These are phyloP conservation scores for Aquilaria sinensis DNA, from an alignment of 345 rosid species.

Conservation along the genomic window DNA sequence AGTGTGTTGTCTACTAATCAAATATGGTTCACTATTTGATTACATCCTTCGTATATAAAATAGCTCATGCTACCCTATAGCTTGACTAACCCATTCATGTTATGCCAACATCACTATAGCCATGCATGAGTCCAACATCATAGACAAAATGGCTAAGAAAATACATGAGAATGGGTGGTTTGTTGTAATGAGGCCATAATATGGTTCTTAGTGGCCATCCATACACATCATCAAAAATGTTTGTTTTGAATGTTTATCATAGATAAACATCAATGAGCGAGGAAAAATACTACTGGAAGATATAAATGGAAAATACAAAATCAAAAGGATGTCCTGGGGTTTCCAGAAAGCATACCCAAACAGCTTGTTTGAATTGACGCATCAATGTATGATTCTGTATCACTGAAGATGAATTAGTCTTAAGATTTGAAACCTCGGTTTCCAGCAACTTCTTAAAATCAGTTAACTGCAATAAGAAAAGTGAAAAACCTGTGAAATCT, in stretches of 20 bases:
- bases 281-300: background rate
- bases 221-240: background rate
- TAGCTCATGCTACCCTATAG: too few relatives aligned
- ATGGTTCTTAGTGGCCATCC: background rate
- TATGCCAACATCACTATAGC: too few relatives aligned
- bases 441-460: slow-evolving; percentile 70
- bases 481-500: slow-evolving; percentile 5
- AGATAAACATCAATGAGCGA: background rate
- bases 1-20: too few relatives aligned
- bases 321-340: background rate
- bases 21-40: too few relatives aligned
- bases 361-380: slow-evolving; percentile 71
- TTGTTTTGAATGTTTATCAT: slow-evolving; percentile 8
- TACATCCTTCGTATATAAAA: too few relatives aligned
- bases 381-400: slow-evolving; percentile 41
- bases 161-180: too few relatives aligned
- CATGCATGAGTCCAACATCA: too few relatives aligned
- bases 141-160: too few relatives aligned
- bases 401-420: slow-evolving; percentile 36
- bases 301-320: background rate
- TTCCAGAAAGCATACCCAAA: slow-evolving; percentile 54
- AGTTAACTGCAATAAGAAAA: slow-evolving; percentile 48
- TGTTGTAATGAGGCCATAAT: too few relatives aligned
- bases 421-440: slow-evolving; percentile 44
- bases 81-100: too few relatives aligned